phyloP scores from a whole-genome alignment of 2,329 filamentous ascomycete species.

The Fusarium goolgardi region DNA sequence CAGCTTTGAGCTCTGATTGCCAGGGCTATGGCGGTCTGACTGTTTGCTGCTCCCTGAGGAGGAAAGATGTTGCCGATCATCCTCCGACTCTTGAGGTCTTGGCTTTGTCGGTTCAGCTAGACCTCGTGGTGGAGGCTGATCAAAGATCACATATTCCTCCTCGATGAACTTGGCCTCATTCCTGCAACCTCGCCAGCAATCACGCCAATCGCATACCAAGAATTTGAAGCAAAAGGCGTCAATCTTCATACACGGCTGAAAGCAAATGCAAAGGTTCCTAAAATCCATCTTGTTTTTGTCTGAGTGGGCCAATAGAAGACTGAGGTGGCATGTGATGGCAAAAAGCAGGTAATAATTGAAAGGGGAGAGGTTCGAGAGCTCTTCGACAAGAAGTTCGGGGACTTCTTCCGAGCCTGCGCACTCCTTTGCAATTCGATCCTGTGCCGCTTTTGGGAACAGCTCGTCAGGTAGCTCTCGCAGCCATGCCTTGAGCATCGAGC shows the following conservation, averaged over 20 bases:
- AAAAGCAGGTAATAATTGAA: conserved; percentile 99
- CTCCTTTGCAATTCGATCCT: conserved; percentile 82
- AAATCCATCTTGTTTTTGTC: conserved; percentile 99
- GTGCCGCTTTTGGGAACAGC: conserved; percentile 85
- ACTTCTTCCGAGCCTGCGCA: conserved; percentile 83
- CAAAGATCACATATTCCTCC: conserved; percentile 71
- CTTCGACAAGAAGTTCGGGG: conserved; percentile 87
- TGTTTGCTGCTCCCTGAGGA: conserved; percentile 74
- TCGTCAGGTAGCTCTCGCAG: conserved; percentile 94
- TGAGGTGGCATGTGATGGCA: conserved; percentile 95
- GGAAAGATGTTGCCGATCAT: conserved; percentile 55
- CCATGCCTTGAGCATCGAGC: conserved; percentile 97
- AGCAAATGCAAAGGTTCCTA: conserved; percentile 94
- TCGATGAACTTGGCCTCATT: conserved; percentile 85
- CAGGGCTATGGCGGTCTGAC: conserved; percentile 48
- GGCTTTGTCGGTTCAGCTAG: conserved; percentile 54
- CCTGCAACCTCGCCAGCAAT: conserved; percentile 97
- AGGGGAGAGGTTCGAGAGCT: conserved; percentile 91
- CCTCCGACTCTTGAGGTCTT: conserved; percentile 40
- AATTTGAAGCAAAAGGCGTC: conserved; percentile 96
- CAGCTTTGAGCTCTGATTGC: conserved; percentile 42
- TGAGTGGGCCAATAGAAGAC: conserved; percentile 87
- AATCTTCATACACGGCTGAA: conserved; percentile 96
- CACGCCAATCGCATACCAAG: conserved; percentile 92
- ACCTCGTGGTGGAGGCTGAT: conserved; percentile 66